These are phyloP conservation scores for Knufia fluminis DNA, from an alignment of 2,329 filamentous ascomycete genomes.

Conservation along the genomic window DNA sequence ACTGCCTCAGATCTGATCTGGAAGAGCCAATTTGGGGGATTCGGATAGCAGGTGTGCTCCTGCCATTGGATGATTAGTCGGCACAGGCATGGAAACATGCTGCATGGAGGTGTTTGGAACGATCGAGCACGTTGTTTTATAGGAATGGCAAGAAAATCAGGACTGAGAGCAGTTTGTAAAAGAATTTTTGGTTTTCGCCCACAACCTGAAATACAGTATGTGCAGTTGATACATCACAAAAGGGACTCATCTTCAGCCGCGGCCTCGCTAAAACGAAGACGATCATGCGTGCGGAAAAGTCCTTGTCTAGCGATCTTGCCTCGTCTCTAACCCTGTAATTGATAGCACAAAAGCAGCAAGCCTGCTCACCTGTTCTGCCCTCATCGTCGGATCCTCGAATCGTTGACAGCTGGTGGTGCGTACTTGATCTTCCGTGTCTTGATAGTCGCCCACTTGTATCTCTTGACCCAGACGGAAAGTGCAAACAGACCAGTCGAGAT, in stretches of 20 bases:
- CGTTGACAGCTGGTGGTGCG: constrained; percentile 51
- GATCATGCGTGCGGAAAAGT: neutral
- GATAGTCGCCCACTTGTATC: constrained; percentile 97
- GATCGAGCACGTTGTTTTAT: too few species aligned
- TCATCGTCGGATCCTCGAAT: constrained; percentile 1
- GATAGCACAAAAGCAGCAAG: neutral
- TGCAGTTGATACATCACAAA: constrained; percentile 9
- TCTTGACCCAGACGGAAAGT: constrained; percentile 93
- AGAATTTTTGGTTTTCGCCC: neutral
- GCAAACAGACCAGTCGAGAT: constrained; percentile 71
- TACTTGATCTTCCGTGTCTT: constrained; percentile 94
- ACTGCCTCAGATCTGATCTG: too few species aligned
- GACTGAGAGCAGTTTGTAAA: neutral
- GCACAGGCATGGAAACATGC: too few species aligned
- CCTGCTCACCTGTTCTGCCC: neutral
- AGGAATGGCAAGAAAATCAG: neutral
- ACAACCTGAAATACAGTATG: constrained; percentile 6
- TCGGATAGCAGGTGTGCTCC: too few species aligned
- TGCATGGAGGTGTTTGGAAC: too few species aligned
- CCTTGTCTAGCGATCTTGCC: constrained; percentile 3
- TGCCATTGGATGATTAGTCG: too few species aligned
- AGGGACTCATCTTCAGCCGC: constrained; percentile 1
- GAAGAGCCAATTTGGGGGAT: too few species aligned
- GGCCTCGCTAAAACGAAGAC: neutral
- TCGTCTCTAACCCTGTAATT: neutral